These are phyloP conservation scores for Talaromyces nanjingensis DNA, from an alignment of 495 filamentous ascomycete genomes.

Conservation along the genomic window DNA sequence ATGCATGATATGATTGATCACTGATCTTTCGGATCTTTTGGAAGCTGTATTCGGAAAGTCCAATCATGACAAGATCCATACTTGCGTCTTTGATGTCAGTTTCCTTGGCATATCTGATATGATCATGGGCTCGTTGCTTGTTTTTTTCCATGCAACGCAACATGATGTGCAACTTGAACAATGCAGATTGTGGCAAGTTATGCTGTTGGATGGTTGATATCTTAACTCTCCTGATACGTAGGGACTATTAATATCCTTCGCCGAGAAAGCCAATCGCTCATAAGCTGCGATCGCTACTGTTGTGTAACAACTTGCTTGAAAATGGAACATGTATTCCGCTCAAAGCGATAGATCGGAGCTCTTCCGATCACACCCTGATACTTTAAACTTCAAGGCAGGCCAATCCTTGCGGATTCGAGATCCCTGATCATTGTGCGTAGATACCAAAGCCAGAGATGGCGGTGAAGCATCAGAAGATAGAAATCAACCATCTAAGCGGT, in stretches of 20 bases:
- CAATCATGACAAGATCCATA: not conserved
- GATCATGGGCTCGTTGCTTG: not conserved
- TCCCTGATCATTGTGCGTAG: not conserved
- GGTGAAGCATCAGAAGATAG: not conserved
- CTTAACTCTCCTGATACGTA: not conserved
- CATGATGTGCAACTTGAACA: not conserved
- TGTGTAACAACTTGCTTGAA: not conserved
- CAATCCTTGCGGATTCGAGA: not conserved
- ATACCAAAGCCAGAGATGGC: not conserved
- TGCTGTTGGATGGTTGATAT: not conserved
- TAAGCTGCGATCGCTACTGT: not conserved
- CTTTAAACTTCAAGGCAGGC: not conserved
- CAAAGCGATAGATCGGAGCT: not conserved
- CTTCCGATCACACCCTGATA: not conserved
- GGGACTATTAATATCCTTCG: not conserved
- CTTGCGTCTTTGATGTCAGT: not conserved
- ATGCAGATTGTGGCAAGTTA: not conserved
- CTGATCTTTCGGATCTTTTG: not conserved
- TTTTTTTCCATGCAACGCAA: no score
- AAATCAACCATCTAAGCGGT: not conserved
- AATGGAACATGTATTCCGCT: not conserved
- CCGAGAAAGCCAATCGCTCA: not conserved
- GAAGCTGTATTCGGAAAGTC: not conserved
- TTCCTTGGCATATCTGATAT: not conserved
- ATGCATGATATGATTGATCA: not conserved